Evolutionary conservation across 495 filamentous ascomycete genomes (phyloP).

Genomic region (Cudoniella acicularis): DNA sequence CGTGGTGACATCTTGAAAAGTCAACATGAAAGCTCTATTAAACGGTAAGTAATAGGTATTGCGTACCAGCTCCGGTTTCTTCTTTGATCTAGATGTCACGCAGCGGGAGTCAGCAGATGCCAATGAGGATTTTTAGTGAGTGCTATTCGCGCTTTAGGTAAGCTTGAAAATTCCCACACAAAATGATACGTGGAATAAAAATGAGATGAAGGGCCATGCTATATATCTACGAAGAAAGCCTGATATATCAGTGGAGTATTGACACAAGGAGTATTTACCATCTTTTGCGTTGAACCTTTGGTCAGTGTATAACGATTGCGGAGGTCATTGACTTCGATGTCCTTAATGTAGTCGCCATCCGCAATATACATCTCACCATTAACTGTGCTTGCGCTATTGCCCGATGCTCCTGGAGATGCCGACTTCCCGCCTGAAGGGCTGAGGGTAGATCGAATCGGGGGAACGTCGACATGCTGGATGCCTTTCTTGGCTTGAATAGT

Average conservation of each 20-base stretch:
- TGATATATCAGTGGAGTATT: constrained; percentile 73
- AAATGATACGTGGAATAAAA: constrained; percentile 35
- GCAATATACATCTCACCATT: constrained; percentile 88
- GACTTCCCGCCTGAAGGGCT: constrained; percentile 24
- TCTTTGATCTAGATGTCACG: constrained; percentile 97
- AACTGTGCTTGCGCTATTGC: constrained; percentile 54
- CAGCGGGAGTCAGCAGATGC: constrained; percentile 94
- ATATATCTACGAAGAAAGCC: constrained; percentile 47
- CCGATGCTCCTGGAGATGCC: constrained; percentile 19
- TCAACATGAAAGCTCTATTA: constrained; percentile 42
- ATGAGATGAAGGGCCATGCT: constrained; percentile 21
- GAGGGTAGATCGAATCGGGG: constrained; percentile 64
- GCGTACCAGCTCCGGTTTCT: constrained; percentile 99
- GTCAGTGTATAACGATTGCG: constrained; percentile 97
- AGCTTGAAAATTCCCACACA: constrained; percentile 73
- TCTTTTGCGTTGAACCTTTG: constrained; percentile 96
- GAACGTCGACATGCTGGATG: constrained; percentile 91
- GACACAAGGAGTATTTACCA: constrained; percentile 81
- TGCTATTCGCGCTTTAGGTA: constrained; percentile 76
- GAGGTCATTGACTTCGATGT: constrained; percentile 97
- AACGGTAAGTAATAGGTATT: constrained; percentile 50
- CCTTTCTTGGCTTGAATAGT: constrained; percentile 89
- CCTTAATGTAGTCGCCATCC: constrained; percentile 95
- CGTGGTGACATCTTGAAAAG: constrained; percentile 95
- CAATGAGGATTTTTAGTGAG: constrained; percentile 66